Evolutionary conservation across 805 yeast species (phyloP), one percentile per base, ranked within the genome.

Genomic region (Yamadazyma phyllophila): DNA sequence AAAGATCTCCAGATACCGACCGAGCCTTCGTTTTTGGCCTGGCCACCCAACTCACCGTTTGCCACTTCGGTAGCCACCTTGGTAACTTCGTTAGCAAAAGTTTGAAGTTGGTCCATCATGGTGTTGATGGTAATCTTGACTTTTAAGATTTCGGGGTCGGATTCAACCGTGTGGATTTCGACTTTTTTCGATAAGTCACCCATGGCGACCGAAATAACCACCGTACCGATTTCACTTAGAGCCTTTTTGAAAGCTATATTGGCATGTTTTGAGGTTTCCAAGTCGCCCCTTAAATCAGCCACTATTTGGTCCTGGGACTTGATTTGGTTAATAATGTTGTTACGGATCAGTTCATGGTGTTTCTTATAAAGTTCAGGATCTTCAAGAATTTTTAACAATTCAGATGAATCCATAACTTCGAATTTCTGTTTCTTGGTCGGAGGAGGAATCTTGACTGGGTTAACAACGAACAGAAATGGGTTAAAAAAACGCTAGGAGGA

Each of bases 1-100:
- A 88, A 77, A 26, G 85, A 82, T 58, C 88, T 80, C 96, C 96
- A 88, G 42, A 86, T 85, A 14, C 96, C 96, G 7, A 83, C 88
- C 0, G 91, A 81, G n/a, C 91, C 92, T 43, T 82, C 83, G 50
- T 83, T 83, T 51, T 83, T 85, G 34, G 92, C 95, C 60, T 86
- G 94, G 32, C 96, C 96, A 54, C 96, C 96, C 34, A 88, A 73
- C 51, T 87, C 87, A 54, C 96, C 96, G 56, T 87, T 86, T 26
- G 96, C 92, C 15, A 88, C 96, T 55, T 88, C 95, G 13, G 91
- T 87, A 32, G 96, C 94, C 20, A 88, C 87, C 48, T 88, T 81
- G 31, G 90, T 85, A 35, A 88, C 94, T 62, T 87, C 94, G 44
- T 77, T 76, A 26, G 94, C 89, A 63, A 86, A 87, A 10, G 87